Percentiles rank a stretch among this genome's conserved stretches.
phyloP scores from a whole-genome alignment of 257 asterid genomes.

The Cruciata laevipes region DNA sequence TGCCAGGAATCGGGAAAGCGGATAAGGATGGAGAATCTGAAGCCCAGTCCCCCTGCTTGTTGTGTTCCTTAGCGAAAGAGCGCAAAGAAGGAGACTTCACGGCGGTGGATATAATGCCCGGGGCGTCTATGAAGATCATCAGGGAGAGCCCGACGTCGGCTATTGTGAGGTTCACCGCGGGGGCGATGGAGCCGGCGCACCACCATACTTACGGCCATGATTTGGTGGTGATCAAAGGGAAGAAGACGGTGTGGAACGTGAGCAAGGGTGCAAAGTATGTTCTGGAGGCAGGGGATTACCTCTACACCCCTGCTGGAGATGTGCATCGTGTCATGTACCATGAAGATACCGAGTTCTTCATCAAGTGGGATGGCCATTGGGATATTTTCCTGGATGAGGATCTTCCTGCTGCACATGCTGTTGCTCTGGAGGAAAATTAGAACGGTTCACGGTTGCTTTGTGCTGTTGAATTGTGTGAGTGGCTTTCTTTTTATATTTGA shows the following conservation, averaged over 20 bases:
- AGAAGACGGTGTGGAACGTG: slow-evolving; percentile 76
- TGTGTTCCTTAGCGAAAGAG: slow-evolving; percentile 50
- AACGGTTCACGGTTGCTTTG: background rate
- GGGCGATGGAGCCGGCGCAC: slow-evolving; percentile 88
- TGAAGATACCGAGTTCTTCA: slow-evolving; percentile 83
- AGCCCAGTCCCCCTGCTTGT: slow-evolving; percentile 33
- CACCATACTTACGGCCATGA: slow-evolving; percentile 87
- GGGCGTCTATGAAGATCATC: slow-evolving; percentile 66
- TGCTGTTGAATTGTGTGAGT: background rate
- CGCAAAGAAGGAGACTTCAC: slow-evolving; percentile 46
- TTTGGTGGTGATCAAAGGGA: slow-evolving; percentile 67
- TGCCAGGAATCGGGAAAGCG: slow-evolving; percentile 43
- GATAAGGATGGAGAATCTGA: background rate
- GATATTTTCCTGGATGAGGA: slow-evolving; percentile 78
- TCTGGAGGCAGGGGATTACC: slow-evolving; percentile 60
- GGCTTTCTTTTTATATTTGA: background rate
- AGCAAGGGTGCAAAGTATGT: slow-evolving; percentile 56
- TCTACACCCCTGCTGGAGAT: slow-evolving; percentile 82
- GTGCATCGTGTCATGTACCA: slow-evolving; percentile 70
- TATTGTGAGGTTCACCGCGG: slow-evolving; percentile 65
- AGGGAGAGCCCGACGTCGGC: slow-evolving; percentile 86
- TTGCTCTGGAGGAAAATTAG: slow-evolving; percentile 18
- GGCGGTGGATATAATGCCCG: slow-evolving; percentile 65
- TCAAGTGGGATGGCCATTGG: slow-evolving; percentile 96
- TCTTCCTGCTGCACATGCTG: slow-evolving; percentile 61